Percentiles rank a stretch among this genome's conserved stretches.
Evolutionary conservation across 1,284 basidiomycete species (phyloP).

Genomic region (Ganoderma sinense): DNA sequence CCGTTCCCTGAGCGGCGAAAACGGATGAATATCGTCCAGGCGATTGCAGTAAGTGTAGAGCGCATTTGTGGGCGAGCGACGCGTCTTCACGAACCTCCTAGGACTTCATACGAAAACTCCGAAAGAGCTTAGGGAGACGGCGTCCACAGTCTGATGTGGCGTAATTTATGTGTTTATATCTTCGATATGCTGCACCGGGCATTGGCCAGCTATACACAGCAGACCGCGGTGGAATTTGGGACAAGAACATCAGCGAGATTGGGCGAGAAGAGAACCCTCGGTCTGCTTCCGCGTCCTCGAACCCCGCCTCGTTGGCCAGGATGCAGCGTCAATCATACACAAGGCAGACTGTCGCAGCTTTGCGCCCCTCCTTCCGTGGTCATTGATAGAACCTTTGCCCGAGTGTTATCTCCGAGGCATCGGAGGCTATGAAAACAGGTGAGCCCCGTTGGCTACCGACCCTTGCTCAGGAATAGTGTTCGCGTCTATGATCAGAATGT

Average conservation of each 20-base stretch:
- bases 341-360: constrained; percentile 9
- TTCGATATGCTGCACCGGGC: neutral
- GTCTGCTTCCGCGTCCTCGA: neutral
- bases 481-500: neutral
- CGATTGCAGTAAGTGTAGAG: constrained; percentile 15
- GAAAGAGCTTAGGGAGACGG: constrained; percentile 10
- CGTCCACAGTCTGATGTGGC: neutral
- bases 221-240: neutral
- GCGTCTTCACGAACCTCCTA: neutral
- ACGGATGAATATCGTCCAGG: constrained; percentile 16
- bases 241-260: neutral
- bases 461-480: neutral
- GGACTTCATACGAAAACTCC: constrained; percentile 17
- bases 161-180: neutral
- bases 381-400: neutral
- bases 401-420: neutral
- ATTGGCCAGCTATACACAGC: neutral
- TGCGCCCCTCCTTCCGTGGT: neutral
- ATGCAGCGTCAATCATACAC: constrained; percentile 16
- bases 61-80: too few species aligned
- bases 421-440: neutral
- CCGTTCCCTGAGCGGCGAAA: constrained; percentile 4
- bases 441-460: neutral
- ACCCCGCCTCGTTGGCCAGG: constrained; percentile 13
- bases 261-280: neutral